Evolutionary conservation across 345 rosid species (phyloP).

Genomic region (Euphorbia tirucalli): DNA sequence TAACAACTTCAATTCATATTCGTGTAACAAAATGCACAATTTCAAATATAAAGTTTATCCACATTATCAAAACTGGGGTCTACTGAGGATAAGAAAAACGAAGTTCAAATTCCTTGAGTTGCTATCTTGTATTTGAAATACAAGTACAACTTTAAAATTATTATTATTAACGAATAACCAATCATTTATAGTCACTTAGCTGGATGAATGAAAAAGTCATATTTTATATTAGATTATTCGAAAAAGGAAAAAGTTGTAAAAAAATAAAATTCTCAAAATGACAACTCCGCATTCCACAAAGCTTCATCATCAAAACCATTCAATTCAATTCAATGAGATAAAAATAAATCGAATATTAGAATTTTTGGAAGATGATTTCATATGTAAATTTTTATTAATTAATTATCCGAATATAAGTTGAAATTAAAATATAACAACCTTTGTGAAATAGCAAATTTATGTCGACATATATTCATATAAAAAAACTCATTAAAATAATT

Average conservation of each 20-base stretch:
- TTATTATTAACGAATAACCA: not conserved
- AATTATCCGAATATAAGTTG: too few species aligned
- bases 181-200: not conserved
- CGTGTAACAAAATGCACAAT: too few species aligned
- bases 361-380: not conserved
- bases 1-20: too few species aligned
- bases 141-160: not conserved
- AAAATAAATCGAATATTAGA: too few species aligned
- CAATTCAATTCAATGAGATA: too few species aligned
- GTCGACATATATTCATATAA: too few species aligned
- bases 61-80: not conserved
- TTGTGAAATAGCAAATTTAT: too few species aligned
- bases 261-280: not conserved
- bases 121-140: not conserved
- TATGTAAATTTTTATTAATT: too few species aligned
- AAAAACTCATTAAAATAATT: too few species aligned
- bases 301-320: too few species aligned
- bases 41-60: too few species aligned
- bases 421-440: too few species aligned
- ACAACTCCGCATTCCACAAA: not conserved
- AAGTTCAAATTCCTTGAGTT: not conserved
- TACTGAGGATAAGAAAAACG: not conserved
- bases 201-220: conserved; percentile 1
- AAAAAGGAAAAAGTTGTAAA: not conserved
- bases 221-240: not conserved